phyloP scores from a whole-genome alignment of 345 rosid species.

The Lepidium didymum region DNA sequence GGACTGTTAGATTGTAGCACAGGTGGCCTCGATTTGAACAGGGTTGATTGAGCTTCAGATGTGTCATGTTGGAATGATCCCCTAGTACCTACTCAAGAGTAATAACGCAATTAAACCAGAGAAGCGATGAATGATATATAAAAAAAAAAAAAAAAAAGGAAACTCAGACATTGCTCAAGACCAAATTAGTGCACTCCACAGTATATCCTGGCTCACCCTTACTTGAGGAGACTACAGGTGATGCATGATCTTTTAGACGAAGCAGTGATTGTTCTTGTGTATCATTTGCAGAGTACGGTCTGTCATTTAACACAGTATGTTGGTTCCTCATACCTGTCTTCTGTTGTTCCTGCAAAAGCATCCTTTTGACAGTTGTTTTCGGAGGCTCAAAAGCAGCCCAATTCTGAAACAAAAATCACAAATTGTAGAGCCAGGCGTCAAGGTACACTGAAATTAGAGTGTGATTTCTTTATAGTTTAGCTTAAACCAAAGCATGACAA shows the following conservation, averaged over 20 bases:
- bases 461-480: neutral
- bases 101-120: slow-evolving; percentile 6
- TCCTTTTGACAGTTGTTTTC: slow-evolving; percentile 87
- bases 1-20: slow-evolving; percentile 28
- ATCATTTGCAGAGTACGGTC: slow-evolving; percentile 27
- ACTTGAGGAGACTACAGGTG: slow-evolving; percentile 37
- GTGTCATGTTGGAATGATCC: slow-evolving; percentile 30
- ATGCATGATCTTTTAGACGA: slow-evolving; percentile 35
- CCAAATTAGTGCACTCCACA: slow-evolving; percentile 9
- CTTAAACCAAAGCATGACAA: neutral
- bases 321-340: slow-evolving; percentile 32
- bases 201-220: slow-evolving; percentile 42
- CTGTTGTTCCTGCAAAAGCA: slow-evolving; percentile 55
- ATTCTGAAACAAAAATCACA: slow-evolving; percentile 45
- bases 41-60: slow-evolving; percentile 34
- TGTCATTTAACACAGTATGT: slow-evolving; percentile 33
- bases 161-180: slow-evolving; percentile 5
- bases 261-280: slow-evolving; percentile 29
- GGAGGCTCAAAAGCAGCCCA: slow-evolving; percentile 87
- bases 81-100: slow-evolving; percentile 37
- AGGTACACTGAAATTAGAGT: neutral
- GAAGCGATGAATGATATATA: neutral
- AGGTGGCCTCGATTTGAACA: slow-evolving; percentile 32
- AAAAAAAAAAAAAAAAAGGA: neutral
- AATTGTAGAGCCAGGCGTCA: neutral